These are phyloP conservation scores for Tolypocladium nubicola DNA, from an alignment of 2,329 filamentous ascomycete genomes.

Conservation along the genomic window DNA sequence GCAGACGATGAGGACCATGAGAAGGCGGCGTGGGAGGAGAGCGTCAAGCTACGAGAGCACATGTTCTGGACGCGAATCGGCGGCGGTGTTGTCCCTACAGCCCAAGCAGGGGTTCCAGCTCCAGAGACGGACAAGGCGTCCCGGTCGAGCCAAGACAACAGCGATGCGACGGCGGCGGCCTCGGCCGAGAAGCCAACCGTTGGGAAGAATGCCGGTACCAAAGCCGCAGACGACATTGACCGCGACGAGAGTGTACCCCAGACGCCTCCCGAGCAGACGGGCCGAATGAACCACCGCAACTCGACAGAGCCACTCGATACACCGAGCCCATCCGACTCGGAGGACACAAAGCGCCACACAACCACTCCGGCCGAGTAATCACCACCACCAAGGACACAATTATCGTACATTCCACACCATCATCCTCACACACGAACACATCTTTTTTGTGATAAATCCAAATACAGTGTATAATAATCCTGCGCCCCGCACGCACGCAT, in stretches of 20 bases:
- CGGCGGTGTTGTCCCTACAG: constrained; percentile 72
- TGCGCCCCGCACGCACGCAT: not conserved
- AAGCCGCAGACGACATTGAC: not conserved
- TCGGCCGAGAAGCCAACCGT: not conserved
- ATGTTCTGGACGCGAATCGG: constrained; percentile 97
- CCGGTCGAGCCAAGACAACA: not conserved
- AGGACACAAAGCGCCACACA: not conserved
- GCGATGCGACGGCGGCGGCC: not conserved
- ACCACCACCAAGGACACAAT: not conserved
- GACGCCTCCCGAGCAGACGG: not conserved
- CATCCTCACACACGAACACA: not conserved
- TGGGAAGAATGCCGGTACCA: not conserved
- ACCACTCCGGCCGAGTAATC: not conserved
- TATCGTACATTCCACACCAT: not conserved
- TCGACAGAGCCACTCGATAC: not conserved
- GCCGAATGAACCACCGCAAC: not conserved
- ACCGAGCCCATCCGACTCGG: not conserved
- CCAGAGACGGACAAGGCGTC: not conserved
- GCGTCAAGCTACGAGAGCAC: constrained; percentile 75
- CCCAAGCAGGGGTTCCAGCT: constrained; percentile 13
- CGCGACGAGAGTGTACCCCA: not conserved
- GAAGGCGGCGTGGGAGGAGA: constrained; percentile 89
- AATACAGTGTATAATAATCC: not conserved
- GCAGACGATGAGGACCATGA: constrained; percentile 75
- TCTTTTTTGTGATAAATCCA: not conserved